Conservation (phyloP, 768 basidiomycete species). For the Naganishia kalamii region DNA sequence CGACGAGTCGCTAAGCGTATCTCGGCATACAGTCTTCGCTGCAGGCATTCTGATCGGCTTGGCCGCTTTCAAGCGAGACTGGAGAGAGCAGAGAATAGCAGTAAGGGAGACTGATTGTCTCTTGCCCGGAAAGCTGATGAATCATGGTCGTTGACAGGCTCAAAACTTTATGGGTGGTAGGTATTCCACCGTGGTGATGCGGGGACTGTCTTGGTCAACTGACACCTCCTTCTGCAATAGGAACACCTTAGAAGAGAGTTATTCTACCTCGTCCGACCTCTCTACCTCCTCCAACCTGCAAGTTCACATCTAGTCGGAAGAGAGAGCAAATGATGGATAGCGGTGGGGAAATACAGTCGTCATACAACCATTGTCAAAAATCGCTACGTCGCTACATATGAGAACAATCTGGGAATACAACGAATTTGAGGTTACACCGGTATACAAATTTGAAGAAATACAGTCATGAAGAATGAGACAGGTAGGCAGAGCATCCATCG, state of each 20-base stretch:
- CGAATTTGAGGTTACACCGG: too few relatives aligned
- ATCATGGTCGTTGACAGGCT: background rate
- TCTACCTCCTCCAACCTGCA: too few relatives aligned
- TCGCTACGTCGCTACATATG: too few relatives aligned
- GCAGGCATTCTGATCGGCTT: constrained; percentile 43
- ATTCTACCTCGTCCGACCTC: too few relatives aligned
- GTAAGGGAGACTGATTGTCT: background rate
- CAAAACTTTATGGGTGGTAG: constrained; percentile 12
- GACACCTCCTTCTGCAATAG: background rate
- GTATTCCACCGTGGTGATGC: too few relatives aligned
- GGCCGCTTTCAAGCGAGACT: constrained; percentile 41
- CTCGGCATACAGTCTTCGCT: constrained; percentile 35
- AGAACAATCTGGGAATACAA: too few relatives aligned
- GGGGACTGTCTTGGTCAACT: background rate
- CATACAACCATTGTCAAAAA: too few relatives aligned
- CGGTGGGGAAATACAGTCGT: too few relatives aligned
- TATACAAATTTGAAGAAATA: too few relatives aligned
- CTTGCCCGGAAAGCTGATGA: too few relatives aligned
- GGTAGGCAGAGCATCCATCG: background rate
- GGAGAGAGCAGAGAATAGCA: constrained; percentile 31
- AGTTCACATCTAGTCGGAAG: too few relatives aligned
- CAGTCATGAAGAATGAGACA: background rate
- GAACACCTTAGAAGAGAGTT: background rate
- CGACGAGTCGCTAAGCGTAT: background rate
- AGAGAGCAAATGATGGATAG: too few relatives aligned